These are phyloP conservation scores for Scleromitrula shiraiana DNA, from an alignment of 2,329 filamentous ascomycete species.

Conservation along the genomic window DNA sequence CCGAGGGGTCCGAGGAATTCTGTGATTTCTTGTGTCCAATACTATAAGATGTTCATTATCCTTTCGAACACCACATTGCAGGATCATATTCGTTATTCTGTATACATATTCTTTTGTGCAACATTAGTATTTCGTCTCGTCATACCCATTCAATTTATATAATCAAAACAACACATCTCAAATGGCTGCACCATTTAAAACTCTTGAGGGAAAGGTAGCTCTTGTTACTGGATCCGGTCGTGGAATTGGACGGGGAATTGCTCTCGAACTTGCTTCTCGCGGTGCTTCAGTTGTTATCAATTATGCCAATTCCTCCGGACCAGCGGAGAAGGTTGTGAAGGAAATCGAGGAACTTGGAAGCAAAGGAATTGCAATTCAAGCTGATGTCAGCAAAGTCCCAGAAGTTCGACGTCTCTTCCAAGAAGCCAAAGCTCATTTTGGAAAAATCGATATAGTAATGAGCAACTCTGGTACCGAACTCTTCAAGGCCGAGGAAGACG, in stretches of 20 bases:
- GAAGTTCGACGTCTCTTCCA: constrained; percentile 22
- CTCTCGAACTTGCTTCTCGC: constrained; percentile 32
- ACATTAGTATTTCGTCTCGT: not conserved
- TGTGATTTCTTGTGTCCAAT: constrained; percentile 2
- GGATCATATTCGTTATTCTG: not conserved
- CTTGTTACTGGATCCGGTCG: constrained; percentile 78
- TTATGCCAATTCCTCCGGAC: constrained; percentile 48
- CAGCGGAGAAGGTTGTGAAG: constrained; percentile 48
- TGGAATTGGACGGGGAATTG: constrained; percentile 56
- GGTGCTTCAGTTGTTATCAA: constrained; percentile 45
- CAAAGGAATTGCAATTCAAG: constrained; percentile 46
- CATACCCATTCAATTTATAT: not conserved
- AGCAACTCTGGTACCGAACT: constrained; percentile 27
- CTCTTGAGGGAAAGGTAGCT: constrained; percentile 55
- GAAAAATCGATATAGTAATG: constrained; percentile 24
- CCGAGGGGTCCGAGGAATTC: constrained; percentile 6
- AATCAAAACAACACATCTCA: not conserved
- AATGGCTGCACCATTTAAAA: constrained; percentile 6
- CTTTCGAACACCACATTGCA: not conserved
- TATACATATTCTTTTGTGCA: not conserved
- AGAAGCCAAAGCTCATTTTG: constrained; percentile 22
- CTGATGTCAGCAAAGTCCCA: constrained; percentile 48
- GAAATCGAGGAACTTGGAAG: constrained; percentile 44
- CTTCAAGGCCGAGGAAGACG: constrained; percentile 22
- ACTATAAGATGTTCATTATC: constrained; percentile 1